These are phyloP conservation scores for Gliomastix tumulicola DNA, from an alignment of 2,329 filamentous ascomycete genomes.

Conservation along the genomic window DNA sequence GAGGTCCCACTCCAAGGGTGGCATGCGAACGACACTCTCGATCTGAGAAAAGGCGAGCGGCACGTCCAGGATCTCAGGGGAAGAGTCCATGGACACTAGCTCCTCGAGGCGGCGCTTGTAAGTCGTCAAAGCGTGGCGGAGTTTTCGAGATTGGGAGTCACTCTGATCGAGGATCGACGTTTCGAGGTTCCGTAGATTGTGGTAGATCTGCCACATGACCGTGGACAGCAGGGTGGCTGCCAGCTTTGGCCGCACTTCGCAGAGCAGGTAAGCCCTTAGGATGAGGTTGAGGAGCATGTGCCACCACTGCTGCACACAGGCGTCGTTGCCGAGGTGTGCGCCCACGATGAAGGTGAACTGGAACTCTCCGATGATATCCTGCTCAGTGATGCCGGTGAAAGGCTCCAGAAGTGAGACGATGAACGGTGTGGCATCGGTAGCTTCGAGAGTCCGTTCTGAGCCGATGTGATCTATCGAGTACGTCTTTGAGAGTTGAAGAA, in stretches of 20 bases:
- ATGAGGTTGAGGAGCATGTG: conserved; percentile 44
- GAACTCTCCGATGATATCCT: conserved; percentile 49
- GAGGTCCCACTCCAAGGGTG: conserved; percentile 49
- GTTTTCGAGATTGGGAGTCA: conserved; percentile 17
- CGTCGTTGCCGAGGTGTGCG: conserved; percentile 48
- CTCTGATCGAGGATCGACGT: conserved; percentile 32
- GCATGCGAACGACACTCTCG: conserved; percentile 22
- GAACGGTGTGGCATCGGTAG: conserved; percentile 40
- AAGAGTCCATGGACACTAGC: conserved; percentile 25
- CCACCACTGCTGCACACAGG: conserved; percentile 58
- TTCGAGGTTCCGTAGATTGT: conserved; percentile 41
- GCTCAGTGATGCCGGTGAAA: conserved; percentile 15
- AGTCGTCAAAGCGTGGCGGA: conserved; percentile 41
- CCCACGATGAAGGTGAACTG: conserved; percentile 54
- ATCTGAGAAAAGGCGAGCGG: conserved; percentile 33
- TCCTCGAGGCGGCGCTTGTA: conserved; percentile 50
- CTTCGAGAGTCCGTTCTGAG: conserved; percentile 31
- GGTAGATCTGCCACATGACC: conserved; percentile 47
- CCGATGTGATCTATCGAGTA: conserved; percentile 30
- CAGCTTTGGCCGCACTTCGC: conserved; percentile 33
- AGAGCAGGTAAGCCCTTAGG: conserved; percentile 41
- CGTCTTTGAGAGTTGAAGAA: conserved; percentile 32
- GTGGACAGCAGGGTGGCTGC: conserved; percentile 38
- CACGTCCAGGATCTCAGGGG: conserved; percentile 10
- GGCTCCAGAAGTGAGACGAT: conserved; percentile 31